Evolutionary conservation across 257 asterid genomes (phyloP).

Genomic region (Buddleja alternifolia): DNA sequence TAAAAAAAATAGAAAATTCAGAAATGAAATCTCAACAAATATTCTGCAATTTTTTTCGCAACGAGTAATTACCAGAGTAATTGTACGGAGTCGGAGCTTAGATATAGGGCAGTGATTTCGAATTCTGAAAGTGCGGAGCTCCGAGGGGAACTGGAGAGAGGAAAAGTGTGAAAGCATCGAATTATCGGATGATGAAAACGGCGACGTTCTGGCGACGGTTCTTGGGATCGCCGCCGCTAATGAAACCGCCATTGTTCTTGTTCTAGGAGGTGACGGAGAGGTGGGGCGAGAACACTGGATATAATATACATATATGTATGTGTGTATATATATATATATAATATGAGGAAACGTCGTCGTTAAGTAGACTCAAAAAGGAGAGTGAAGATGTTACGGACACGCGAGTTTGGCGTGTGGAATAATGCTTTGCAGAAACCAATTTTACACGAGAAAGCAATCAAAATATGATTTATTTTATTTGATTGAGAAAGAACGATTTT

Average conservation of each 20-base stretch:
- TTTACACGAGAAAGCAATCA: conserved; percentile 13
- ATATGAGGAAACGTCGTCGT: not conserved
- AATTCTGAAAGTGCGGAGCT: conserved; percentile 32
- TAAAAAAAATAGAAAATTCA: not conserved
- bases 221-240: conserved; percentile 35
- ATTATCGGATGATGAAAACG: conserved; percentile 28
- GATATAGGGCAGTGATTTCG: conserved; percentile 34
- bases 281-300: conserved; percentile 1
- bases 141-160: conserved; percentile 53
- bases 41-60: not conserved
- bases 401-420: conserved; percentile 20
- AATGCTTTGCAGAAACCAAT: not conserved
- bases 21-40: not conserved
- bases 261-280: conserved; percentile 5
- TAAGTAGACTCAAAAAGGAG: not conserved
- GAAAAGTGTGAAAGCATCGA: conserved; percentile 43
- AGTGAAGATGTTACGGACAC: not conserved
- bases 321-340: not conserved
- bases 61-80: conserved; percentile 41
- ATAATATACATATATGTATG: not conserved
- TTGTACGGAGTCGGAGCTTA: conserved; percentile 34
- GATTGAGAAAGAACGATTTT: not conserved
- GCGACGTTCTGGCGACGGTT: conserved; percentile 15
- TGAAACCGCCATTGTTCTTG: conserved; percentile 54
- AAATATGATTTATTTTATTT: not conserved